phyloP scores from a whole-genome alignment of 345 rosid species.

The Aquilaria malaccensis region DNA sequence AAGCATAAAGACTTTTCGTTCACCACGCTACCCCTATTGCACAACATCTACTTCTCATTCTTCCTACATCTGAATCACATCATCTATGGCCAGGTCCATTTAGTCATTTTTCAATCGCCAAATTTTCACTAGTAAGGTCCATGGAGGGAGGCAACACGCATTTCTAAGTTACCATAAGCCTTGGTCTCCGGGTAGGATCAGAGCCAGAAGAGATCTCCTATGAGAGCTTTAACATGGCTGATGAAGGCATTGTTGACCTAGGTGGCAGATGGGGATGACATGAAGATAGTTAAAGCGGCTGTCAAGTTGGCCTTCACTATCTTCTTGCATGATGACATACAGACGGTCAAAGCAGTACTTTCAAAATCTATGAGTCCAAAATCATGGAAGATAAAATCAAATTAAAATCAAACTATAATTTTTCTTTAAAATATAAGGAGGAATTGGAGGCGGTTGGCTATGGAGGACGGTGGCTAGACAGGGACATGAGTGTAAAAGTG shows the following conservation, averaged over 20 bases:
- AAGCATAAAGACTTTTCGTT: constrained; percentile 46
- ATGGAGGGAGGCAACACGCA: constrained; percentile 43
- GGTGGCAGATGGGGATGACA: constrained; percentile 23
- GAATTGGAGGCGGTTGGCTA: too few species aligned
- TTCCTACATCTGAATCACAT: constrained; percentile 3
- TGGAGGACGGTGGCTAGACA: too few species aligned
- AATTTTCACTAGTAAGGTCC: constrained; percentile 36
- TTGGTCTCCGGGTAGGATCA: constrained; percentile 17
- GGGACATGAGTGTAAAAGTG: too few species aligned
- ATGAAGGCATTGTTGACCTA: constrained; percentile 80
- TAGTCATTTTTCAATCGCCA: constrained; percentile 61
- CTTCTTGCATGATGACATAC: too few species aligned
- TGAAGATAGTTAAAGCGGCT: too few species aligned
- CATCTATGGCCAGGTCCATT: constrained; percentile 39
- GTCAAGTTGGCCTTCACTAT: too few species aligned
- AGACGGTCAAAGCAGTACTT: too few species aligned
- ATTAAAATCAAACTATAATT: too few species aligned
- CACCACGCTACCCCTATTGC: constrained; percentile 38
- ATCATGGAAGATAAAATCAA: too few species aligned
- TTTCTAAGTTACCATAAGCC: constrained; percentile 17
- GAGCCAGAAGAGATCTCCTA: constrained; percentile 42
- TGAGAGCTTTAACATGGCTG: constrained; percentile 57
- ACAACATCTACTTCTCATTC: background rate
- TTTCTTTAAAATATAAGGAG: too few species aligned
- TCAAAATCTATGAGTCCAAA: too few species aligned